Percentiles rank a stretch among this genome's conserved stretches.
Conservation (phyloP, 805 yeast genomes). For the Hanseniaspora taiwanica region DNA sequence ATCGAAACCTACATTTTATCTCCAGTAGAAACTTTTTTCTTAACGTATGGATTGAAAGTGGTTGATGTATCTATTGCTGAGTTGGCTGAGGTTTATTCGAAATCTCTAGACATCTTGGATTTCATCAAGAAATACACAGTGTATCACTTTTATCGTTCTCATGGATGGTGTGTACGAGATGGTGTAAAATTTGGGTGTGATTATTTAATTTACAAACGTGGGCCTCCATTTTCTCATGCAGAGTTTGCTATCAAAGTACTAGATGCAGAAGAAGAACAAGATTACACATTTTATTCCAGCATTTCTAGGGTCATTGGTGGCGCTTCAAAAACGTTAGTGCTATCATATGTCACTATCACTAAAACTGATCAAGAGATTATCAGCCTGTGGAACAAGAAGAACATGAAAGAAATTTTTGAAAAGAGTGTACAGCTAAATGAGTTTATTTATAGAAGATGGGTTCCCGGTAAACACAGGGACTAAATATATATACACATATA, state of each 20-base stretch:
- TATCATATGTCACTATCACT: conserved; percentile 54
- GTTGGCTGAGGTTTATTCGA: conserved; percentile 7
- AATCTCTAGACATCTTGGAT: conserved; percentile 18
- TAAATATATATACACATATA: too few relatives aligned
- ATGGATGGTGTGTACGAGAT: conserved; percentile 89
- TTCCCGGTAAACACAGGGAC: conserved; percentile 73
- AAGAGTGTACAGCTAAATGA: conserved; percentile 43
- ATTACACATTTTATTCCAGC: conserved; percentile 53
- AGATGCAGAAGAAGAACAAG: conserved; percentile 18
- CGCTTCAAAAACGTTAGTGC: conserved; percentile 65
- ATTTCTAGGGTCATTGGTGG: conserved; percentile 73
- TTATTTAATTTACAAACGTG: conserved; percentile 66
- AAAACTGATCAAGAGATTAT: conserved; percentile 18
- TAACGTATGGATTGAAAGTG: conserved; percentile 43
- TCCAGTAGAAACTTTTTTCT: conserved; percentile 39
- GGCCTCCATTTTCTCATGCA: conserved; percentile 94
- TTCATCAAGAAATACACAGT: conserved; percentile 51
- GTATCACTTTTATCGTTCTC: conserved; percentile 75
- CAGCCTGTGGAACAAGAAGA: conserved; percentile 12
- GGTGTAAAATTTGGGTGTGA: conserved; percentile 93
- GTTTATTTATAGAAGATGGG: conserved; percentile 66
- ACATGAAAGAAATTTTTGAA: conserved; percentile 21
- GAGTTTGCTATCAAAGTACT: conserved; percentile 50
- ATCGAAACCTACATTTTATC: conserved; percentile 15
- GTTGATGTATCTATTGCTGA: conserved; percentile 24